These are phyloP conservation scores for Pulveroboletus sp. DNA, from an alignment of 768 basidiomycete species.

Conservation along the genomic window DNA sequence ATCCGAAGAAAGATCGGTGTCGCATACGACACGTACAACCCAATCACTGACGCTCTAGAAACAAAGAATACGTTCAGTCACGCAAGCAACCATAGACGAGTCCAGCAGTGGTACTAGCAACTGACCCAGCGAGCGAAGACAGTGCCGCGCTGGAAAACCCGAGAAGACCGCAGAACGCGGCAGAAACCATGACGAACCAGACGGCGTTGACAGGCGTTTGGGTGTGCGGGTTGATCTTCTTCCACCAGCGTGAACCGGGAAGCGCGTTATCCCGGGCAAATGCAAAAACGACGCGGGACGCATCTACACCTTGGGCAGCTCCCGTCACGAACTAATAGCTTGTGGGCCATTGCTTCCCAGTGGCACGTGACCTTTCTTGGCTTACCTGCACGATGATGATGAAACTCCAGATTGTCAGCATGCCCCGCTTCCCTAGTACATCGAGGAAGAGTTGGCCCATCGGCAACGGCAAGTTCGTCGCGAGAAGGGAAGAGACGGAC, in stretches of 20 bases:
- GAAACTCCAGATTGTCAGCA: constrained; percentile 70
- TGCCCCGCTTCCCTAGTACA: constrained; percentile 63
- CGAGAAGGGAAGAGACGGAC: constrained; percentile 51
- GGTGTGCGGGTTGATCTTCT: constrained; percentile 53
- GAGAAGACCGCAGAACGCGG: constrained; percentile 59
- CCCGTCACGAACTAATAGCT: constrained; percentile 60
- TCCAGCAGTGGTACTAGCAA: too few species aligned
- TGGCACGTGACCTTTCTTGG: constrained; percentile 11
- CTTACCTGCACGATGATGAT: constrained; percentile 61
- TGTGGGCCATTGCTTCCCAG: too few species aligned
- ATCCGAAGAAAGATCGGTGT: constrained; percentile 69
- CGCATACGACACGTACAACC: constrained; percentile 21
- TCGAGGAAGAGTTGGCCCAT: constrained; percentile 74
- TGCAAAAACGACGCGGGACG: constrained; percentile 72
- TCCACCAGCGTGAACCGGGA: constrained; percentile 72
- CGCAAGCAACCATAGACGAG: constrained; percentile 31
- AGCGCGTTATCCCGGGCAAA: constrained; percentile 74
- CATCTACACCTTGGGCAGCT: constrained; percentile 72
- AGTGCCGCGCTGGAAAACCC: constrained; percentile 62
- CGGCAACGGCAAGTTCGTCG: constrained; percentile 52
- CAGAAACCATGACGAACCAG: constrained; percentile 62
- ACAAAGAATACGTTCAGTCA: neutral
- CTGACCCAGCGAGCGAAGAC: neutral
- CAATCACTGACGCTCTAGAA: constrained; percentile 32
- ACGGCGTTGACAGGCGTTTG: constrained; percentile 75